phyloP scores from a whole-genome alignment of 768 basidiomycete species.

The Boletellus sp. region DNA sequence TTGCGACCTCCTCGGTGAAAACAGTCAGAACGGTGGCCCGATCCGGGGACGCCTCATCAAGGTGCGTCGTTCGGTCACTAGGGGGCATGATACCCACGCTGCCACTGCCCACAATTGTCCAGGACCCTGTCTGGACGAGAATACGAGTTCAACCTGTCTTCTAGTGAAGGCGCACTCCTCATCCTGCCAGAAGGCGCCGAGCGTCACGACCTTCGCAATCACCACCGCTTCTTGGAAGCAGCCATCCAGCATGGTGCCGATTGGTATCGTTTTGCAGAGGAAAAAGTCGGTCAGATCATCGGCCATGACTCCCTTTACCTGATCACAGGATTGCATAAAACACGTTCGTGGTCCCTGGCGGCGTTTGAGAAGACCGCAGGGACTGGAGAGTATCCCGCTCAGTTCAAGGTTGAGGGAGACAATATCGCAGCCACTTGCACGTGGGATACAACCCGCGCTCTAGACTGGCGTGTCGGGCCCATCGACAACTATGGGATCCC shows the following conservation, averaged over 20 bases:
- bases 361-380: conserved; percentile 8
- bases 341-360: conserved; percentile 28
- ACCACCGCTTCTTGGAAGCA: conserved; percentile 12
- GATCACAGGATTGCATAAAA: conserved; percentile 15
- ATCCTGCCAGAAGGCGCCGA: conserved; percentile 29
- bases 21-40: background rate
- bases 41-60: background rate
- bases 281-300: conserved; percentile 12
- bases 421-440: conserved; percentile 3
- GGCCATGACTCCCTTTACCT: conserved; percentile 27
- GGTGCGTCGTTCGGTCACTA: background rate
- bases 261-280: conserved; percentile 29
- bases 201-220: conserved; percentile 20
- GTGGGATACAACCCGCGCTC: conserved; percentile 3
- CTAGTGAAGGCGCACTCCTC: conserved; percentile 28
- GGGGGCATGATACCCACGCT: background rate
- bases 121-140: background rate
- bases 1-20: conserved; percentile 6
- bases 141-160: conserved; percentile 10
- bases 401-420: conserved; percentile 5
- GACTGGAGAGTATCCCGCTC: background rate
- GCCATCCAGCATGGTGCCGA: conserved; percentile 18
- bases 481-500: background rate
- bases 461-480: conserved; percentile 7
- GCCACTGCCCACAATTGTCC: background rate